Evolutionary conservation across 2,329 filamentous ascomycete species (phyloP).

Genomic region (Apiospora pterosperma): DNA sequence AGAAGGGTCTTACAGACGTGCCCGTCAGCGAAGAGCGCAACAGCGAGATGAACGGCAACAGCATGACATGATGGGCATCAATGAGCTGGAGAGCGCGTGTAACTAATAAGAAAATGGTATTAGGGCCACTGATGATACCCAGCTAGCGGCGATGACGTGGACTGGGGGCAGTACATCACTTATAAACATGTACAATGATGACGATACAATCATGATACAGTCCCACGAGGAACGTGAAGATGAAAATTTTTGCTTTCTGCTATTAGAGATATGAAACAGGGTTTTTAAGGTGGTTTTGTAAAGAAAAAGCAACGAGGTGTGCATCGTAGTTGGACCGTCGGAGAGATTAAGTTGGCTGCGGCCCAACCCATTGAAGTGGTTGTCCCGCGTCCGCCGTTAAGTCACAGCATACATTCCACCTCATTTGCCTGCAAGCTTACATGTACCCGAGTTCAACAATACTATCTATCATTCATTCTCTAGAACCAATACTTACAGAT

Average conservation of each 20-base stretch:
- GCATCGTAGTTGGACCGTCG: background rate
- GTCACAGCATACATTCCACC: background rate
- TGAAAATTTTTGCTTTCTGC: too few species aligned
- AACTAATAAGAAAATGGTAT: too few species aligned
- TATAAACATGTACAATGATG: too few species aligned
- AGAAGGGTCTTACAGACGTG: slow-evolving; percentile 19
- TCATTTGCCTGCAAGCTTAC: background rate
- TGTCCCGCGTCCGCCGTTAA: background rate
- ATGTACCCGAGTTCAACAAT: background rate
- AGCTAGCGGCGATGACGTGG: too few species aligned
- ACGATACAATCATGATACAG: too few species aligned
- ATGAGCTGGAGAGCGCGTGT: too few species aligned
- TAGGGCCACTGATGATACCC: too few species aligned
- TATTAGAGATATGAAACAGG: too few species aligned
- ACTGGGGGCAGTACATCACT: too few species aligned
- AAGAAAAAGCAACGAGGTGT: background rate
- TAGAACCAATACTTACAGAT: background rate
- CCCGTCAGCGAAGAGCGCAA: slow-evolving; percentile 18
- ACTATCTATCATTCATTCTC: background rate
- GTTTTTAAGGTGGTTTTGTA: background rate
- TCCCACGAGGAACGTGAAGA: too few species aligned
- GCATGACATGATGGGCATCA: slow-evolving; percentile 14
- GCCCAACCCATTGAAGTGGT: background rate
- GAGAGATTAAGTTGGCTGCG: background rate
- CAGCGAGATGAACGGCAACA: slow-evolving; percentile 18